phyloP scores from a whole-genome alignment of 2,329 filamentous ascomycete species.

The Xylariales sp. region DNA sequence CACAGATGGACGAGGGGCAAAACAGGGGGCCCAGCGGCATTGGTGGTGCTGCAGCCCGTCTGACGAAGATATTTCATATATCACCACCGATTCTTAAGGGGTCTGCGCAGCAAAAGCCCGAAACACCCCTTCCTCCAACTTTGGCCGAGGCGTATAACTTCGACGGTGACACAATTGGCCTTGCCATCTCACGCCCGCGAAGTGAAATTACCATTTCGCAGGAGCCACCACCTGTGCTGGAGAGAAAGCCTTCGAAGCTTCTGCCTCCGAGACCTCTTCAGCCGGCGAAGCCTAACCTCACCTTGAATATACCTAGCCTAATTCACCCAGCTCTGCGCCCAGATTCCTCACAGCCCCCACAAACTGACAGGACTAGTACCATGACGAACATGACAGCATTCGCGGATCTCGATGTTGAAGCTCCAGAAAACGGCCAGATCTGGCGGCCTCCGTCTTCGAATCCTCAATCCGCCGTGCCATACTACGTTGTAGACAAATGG shows the following conservation, averaged over 20 bases:
- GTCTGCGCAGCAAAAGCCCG: too few species aligned
- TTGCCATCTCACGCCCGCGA: slow-evolving; percentile 37
- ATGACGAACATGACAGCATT: slow-evolving; percentile 24
- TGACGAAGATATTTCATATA: slow-evolving; percentile 31
- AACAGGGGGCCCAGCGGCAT: too few species aligned
- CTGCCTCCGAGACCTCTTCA: slow-evolving; percentile 33
- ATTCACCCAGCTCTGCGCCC: slow-evolving; percentile 11
- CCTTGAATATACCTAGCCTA: slow-evolving; percentile 28
- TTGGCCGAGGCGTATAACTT: slow-evolving; percentile 6
- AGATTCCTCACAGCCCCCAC: slow-evolving; percentile 40
- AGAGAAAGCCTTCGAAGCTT: slow-evolving; percentile 35
- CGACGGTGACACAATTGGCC: slow-evolving; percentile 33
- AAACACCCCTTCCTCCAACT: slow-evolving; percentile 15
- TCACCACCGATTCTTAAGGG: slow-evolving; percentile 32
- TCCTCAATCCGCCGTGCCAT: slow-evolving; percentile 39
- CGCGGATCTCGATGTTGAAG: slow-evolving; percentile 26
- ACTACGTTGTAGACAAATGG: slow-evolving; percentile 47
- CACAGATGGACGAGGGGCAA: slow-evolving; percentile 29
- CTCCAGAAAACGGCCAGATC: slow-evolving; percentile 34
- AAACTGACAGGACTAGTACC: slow-evolving; percentile 46
- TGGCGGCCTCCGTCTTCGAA: slow-evolving; percentile 46
- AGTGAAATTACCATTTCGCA: slow-evolving; percentile 13
- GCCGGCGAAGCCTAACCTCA: slow-evolving; percentile 37
- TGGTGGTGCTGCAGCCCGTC: slow-evolving; percentile 8
- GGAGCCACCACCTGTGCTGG: slow-evolving; percentile 16